Percentiles rank a stretch among this genome's conserved stretches.
Conservation (phyloP, 352 stramenopile genomes). For the Pythium rhizo-oryzae region DNA sequence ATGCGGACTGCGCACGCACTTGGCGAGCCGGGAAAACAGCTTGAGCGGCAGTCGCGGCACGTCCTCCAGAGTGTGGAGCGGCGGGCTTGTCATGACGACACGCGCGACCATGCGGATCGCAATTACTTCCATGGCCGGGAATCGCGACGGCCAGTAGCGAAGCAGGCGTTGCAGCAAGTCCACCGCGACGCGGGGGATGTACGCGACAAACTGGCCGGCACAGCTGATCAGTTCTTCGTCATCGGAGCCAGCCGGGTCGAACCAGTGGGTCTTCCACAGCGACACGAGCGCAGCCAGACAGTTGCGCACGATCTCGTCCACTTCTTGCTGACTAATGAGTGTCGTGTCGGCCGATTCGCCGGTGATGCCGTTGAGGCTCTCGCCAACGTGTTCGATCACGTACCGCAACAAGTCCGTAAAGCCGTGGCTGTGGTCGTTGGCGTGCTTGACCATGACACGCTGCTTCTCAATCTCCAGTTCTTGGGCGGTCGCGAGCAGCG, state of each 20-base stretch:
- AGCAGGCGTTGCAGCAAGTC: constrained; percentile 60
- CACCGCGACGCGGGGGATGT: constrained; percentile 62
- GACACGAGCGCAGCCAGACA: constrained; percentile 64
- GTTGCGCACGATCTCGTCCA: constrained; percentile 65
- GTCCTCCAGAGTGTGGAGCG: constrained; percentile 53
- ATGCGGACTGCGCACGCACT: constrained; percentile 59
- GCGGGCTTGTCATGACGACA: constrained; percentile 81
- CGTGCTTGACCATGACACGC: constrained; percentile 52
- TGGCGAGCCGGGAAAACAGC: constrained; percentile 64
- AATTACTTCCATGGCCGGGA: constrained; percentile 69
- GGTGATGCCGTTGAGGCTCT: constrained; percentile 41
- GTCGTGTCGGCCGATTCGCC: constrained; percentile 22
- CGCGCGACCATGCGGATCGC: constrained; percentile 84
- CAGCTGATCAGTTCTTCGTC: constrained; percentile 85
- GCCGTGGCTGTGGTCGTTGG: constrained; percentile 77
- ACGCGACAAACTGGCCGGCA: constrained; percentile 84
- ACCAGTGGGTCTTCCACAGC: constrained; percentile 78
- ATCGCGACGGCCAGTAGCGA: constrained; percentile 63
- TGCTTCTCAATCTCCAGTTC: constrained; percentile 63
- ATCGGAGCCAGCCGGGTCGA: constrained; percentile 74
- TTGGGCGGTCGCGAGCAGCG: constrained; percentile 47
- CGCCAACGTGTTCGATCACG: constrained; percentile 78
- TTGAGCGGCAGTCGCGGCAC: constrained; percentile 16
- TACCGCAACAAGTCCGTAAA: constrained; percentile 85
- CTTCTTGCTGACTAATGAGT: constrained; percentile 37